phyloP scores from a whole-genome alignment of 2,329 filamentous ascomycete species.

The Fusarium protoensiforme region DNA sequence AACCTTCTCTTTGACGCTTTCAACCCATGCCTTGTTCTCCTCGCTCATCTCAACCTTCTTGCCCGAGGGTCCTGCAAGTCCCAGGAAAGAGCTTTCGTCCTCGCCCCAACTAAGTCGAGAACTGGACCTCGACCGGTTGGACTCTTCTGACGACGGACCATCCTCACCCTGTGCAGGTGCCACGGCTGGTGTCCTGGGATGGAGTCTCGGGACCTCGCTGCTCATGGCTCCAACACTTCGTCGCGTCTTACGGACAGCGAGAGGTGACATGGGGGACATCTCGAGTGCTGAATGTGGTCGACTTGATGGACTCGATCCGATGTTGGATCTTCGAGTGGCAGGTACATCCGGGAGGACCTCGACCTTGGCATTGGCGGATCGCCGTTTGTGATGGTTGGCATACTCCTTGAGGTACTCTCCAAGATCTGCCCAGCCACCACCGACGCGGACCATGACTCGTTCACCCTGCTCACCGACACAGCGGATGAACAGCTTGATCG shows the following conservation, averaged over 20 bases:
- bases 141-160: constrained; percentile 58
- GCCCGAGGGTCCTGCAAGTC: constrained; percentile 76
- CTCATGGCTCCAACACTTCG: constrained; percentile 54
- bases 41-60: constrained; percentile 75
- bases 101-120: constrained; percentile 68
- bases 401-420: constrained; percentile 96
- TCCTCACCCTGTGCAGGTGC: constrained; percentile 48
- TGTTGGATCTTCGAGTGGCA: constrained; percentile 42
- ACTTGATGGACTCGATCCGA: constrained; percentile 55
- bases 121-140: constrained; percentile 61
- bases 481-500: constrained; percentile 94
- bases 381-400: constrained; percentile 89
- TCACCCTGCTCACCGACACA: constrained; percentile 91
- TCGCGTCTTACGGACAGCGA: constrained; percentile 66
- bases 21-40: constrained; percentile 82
- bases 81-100: constrained; percentile 69
- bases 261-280: constrained; percentile 56
- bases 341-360: constrained; percentile 59
- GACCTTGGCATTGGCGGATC: constrained; percentile 66
- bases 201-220: constrained; percentile 45
- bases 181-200: constrained; percentile 57
- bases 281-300: constrained; percentile 55
- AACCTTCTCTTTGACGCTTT: constrained; percentile 84
- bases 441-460: constrained; percentile 97
- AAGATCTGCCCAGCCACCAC: constrained; percentile 97